Conservation (phyloP, 2,329 filamentous ascomycete species). For the Arachnopeziza araneosa region DNA sequence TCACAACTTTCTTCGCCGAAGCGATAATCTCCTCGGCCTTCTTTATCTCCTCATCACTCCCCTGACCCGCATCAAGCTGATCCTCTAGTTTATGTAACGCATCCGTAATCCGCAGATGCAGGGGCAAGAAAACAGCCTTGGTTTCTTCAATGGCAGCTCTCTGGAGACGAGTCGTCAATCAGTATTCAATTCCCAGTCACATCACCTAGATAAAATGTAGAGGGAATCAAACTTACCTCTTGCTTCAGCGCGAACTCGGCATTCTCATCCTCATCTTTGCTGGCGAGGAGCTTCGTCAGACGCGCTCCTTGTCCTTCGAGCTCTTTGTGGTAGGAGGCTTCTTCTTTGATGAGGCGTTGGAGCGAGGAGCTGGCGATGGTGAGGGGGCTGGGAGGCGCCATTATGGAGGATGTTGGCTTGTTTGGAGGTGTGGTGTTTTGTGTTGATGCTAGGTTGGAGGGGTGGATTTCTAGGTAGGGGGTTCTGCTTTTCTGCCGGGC, state of each 20-base stretch:
- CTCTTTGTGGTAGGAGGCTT: slow-evolving; percentile 85
- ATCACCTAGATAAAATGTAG: not conserved
- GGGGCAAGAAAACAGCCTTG: slow-evolving; percentile 68
- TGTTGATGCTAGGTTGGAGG: no score
- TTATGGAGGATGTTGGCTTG: not conserved
- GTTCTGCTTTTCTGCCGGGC: no score
- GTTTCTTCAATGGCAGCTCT: slow-evolving; percentile 72
- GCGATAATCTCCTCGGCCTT: slow-evolving; percentile 42
- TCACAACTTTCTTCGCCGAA: slow-evolving; percentile 37
- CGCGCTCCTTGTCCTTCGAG: slow-evolving; percentile 67
- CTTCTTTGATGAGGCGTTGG: slow-evolving; percentile 83
- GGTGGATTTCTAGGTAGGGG: no score
- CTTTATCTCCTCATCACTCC: slow-evolving; percentile 38
- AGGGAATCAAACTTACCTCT: slow-evolving; percentile 55
- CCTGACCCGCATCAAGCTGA: slow-evolving; percentile 56
- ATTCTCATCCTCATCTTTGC: slow-evolving; percentile 58
- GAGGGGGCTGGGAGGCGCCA: slow-evolving; percentile 44
- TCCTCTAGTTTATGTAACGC: slow-evolving; percentile 70
- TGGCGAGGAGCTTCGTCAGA: slow-evolving; percentile 52
- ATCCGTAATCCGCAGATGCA: slow-evolving; percentile 65
- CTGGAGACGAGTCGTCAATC: slow-evolving; percentile 9
- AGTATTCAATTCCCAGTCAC: not conserved
- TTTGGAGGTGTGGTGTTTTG: no score
- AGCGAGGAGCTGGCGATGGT: slow-evolving; percentile 75
- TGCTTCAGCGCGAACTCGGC: slow-evolving; percentile 76